phyloP scores from a whole-genome alignment of 176 grass and related monocot genomes.

The Echinochloa phyllopogon region DNA sequence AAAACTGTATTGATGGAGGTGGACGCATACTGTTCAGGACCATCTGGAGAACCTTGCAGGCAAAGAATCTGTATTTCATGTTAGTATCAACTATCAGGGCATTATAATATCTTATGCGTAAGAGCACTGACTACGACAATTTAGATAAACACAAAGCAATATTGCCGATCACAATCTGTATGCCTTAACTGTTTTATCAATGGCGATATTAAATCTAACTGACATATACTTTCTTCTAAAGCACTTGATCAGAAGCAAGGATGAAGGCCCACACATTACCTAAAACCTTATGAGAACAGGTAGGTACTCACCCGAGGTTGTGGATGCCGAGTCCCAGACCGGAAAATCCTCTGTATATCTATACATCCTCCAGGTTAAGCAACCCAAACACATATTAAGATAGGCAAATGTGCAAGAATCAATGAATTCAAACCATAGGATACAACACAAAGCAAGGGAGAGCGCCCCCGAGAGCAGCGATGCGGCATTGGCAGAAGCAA shows the following conservation, averaged over 20 bases:
- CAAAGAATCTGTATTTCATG: slow-evolving; percentile 79
- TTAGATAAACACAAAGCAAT: slow-evolving; percentile 19
- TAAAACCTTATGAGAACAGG: background rate
- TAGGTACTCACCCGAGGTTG: slow-evolving; percentile 74
- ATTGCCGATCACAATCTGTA: background rate
- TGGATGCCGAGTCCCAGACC: slow-evolving; percentile 77
- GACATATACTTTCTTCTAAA: background rate
- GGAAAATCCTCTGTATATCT: slow-evolving; percentile 97
- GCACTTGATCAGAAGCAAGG: background rate
- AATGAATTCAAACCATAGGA: slow-evolving; percentile 47
- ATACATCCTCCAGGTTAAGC: slow-evolving; percentile 37
- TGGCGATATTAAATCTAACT: background rate
- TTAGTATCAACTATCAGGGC: slow-evolving; percentile 43
- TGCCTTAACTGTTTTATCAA: background rate
- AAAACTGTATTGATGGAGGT: slow-evolving; percentile 16
- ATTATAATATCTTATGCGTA: slow-evolving; percentile 30
- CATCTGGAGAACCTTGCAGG: slow-evolving; percentile 93
- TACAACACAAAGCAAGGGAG: slow-evolving; percentile 95
- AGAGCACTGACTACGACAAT: slow-evolving; percentile 24
- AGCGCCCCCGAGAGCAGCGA: slow-evolving; percentile 89
- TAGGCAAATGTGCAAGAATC: background rate
- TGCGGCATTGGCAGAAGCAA: slow-evolving; percentile 28
- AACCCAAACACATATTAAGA: slow-evolving; percentile 11
- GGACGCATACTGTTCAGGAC: slow-evolving; percentile 88
- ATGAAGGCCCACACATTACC: background rate